Evolutionary conservation across 2,329 filamentous ascomycete species (phyloP), one percentile per base, ranked within the genome.

Genomic region (Colletotrichum navitas): DNA sequence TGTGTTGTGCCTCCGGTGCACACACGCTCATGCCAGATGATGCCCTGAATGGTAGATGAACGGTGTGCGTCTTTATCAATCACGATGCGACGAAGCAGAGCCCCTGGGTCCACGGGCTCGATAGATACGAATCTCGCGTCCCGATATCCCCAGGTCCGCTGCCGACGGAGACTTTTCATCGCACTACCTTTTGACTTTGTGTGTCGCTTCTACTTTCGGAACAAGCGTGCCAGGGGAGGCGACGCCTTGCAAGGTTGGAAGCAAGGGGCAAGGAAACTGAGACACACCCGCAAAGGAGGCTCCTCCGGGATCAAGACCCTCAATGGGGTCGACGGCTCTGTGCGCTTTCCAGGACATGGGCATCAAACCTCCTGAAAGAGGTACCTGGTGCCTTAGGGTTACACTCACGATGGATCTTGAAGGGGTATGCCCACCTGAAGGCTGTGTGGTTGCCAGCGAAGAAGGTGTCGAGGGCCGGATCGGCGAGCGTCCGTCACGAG

Each of bases 201-300:
- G 54, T 41, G 34, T 41, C 54, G 54, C 41, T 52, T 59, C 69
- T 49, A 41, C 41, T 69, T 72, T 69, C 21, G 66, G 65, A 43
- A 43, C 51, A 68, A 63, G 68, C 36, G 21, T 68, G 56, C 68
- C 45, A 68, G 59, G 68, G 68, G 45, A 64, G 55, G 45, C 66
- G 45, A 72, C 69, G 66, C 69, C 69, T 72, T 72, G 59, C 69
- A 72, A 69, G 66, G 69, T 69, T 26, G 24, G 29, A 21, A 41
- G 69, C 69, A 72, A 72, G 69, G 65, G 69, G 65, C 65, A 72
- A 60, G 60, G 65, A 56, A 72, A 47, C 65, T 72, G 69, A 72
- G 69, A 72, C 69, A 69, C 58, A 43, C 47, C 65, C 55, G 66
- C 65, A 52, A 55, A 67, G 55, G 60, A 72, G 32, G 16, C 32